Base-by-base conservation (phyloP, 2,329 filamentous ascomycete genomes). In the Exophiala sp. region DNA sequence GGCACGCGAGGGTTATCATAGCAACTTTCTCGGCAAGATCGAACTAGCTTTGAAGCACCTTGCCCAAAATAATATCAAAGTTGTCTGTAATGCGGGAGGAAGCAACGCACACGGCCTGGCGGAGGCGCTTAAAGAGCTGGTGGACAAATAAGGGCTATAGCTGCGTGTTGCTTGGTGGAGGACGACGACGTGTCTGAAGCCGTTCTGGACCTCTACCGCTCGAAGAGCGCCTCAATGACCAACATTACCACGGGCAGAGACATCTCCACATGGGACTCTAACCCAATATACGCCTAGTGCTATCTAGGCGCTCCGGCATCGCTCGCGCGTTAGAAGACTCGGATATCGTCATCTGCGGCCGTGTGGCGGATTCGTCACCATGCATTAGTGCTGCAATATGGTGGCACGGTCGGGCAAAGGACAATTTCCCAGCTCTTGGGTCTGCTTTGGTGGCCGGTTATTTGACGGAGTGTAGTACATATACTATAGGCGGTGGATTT, bases 301-400 rank as follows among this genome's bases (percentile, higher is more conserved):
- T 35, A 66, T 41, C 59, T 70, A 11, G 68, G 68, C 5, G 62
- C 54, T 12, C 33, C 35, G 67, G 64, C 12, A 71, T 74, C 20
- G 63, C 63, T 1, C 60, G 65, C 33, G 70, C 65, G 9, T 60
- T 73, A 2, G 57, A 60, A 10, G 49, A 62, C 7, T 71, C 71
- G 0, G 69, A 73, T 53, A 73, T 75, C 52, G 65, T 75, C 1
- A 63, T 75, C 16, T 72, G 69, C 53, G 72, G 72, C 1, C 62
- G 72, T 10, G 71, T 73, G 1, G 58, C 71, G 3, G 72, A 75
- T 63, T 68, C 77, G 0, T 75, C 62, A 24, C 68, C 67, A 3
- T 61, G 63, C 0, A 67, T 71, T 40, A 68, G 56, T 8, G 62
- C 61, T n/a, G 66, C 66, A 0, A 60, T 56, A 5, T 65, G 51